Conservation (phyloP, 106 monocot genomes). For the Dendrobium chrysotoxum region DNA sequence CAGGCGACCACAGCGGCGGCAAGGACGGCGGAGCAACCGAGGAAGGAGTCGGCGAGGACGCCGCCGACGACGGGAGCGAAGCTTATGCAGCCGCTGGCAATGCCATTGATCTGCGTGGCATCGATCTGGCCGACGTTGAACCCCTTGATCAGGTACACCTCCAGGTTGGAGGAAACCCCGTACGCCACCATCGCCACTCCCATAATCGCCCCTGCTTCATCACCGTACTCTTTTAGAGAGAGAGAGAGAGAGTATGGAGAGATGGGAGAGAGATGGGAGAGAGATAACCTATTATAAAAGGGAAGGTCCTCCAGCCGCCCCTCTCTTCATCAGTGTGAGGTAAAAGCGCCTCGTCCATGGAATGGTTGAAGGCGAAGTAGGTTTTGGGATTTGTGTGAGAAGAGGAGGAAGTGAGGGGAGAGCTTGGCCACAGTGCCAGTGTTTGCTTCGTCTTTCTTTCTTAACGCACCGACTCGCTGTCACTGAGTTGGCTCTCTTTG, state of each 20-base stretch:
- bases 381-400: background rate
- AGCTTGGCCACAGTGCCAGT: background rate
- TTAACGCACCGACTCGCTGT: too few species aligned
- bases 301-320: constrained; percentile 16
- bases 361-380: background rate
- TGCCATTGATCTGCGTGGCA: constrained; percentile 51
- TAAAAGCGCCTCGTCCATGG: background rate
- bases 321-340: background rate
- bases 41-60: constrained; percentile 50
- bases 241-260: background rate
- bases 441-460: too few species aligned
- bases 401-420: background rate
- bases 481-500: too few species aligned
- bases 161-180: constrained; percentile 38
- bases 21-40: constrained; percentile 54
- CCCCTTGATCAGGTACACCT: constrained; percentile 52
- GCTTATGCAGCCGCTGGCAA: constrained; percentile 37
- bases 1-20: constrained; percentile 22
- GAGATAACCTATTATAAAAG: constrained; percentile 12
- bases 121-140: constrained; percentile 60
- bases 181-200: constrained; percentile 22
- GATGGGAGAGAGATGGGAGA: background rate
- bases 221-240: background rate
- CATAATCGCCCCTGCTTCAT: constrained; percentile 19
- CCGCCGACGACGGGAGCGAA: constrained; percentile 58